Percentiles rank a stretch among this genome's conserved stretches.
Evolutionary conservation across 75 land plant genomes (phyloP).

Genomic region (Cunninghamia lanceolata): DNA sequence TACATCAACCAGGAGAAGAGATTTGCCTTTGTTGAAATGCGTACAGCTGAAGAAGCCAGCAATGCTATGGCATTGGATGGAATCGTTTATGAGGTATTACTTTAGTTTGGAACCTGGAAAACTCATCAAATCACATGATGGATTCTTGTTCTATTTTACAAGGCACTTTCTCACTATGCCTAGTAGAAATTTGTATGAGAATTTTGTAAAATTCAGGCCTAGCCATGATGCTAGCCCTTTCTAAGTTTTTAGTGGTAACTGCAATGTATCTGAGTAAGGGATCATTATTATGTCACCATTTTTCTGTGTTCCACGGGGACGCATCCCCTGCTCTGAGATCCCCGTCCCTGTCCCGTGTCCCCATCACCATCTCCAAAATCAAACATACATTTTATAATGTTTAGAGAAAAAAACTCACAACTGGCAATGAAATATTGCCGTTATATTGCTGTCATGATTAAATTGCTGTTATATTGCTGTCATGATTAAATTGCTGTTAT

Average conservation of each 20-base stretch:
- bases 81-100: constrained; percentile 72
- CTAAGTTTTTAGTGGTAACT: too few species aligned
- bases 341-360: too few species aligned
- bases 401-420: too few species aligned
- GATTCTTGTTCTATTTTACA: neutral
- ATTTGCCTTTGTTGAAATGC: constrained; percentile 97
- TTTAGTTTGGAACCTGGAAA: neutral
- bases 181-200: neutral
- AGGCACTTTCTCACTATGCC: neutral
- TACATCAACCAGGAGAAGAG: constrained; percentile 95
- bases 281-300: neutral
- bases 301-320: too few species aligned
- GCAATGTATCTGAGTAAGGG: neutral
- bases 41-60: constrained; percentile 89
- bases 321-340: too few species aligned
- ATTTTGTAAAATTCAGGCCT: neutral
- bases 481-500: too few species aligned
- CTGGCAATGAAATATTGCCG: too few species aligned
- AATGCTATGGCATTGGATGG: constrained; percentile 95
- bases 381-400: too few species aligned
- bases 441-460: too few species aligned
- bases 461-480: too few species aligned
- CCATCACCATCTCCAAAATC: too few species aligned
- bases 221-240: neutral
- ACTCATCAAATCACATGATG: neutral